Evolutionary conservation across 495 filamentous ascomycete species (phyloP).

Genomic region (Cryomyces minteri): DNA sequence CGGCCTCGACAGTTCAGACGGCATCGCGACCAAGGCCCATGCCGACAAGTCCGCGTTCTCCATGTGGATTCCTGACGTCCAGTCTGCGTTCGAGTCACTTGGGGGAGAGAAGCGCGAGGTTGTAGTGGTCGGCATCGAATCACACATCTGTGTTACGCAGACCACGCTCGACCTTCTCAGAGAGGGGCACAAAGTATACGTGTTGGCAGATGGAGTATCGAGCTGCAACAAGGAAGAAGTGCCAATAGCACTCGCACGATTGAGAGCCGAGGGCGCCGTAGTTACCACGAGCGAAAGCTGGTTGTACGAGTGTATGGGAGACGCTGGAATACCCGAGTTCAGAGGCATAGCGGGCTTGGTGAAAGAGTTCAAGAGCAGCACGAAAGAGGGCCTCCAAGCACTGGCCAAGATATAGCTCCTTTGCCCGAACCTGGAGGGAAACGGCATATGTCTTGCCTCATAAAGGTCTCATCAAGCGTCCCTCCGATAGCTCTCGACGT

Average conservation of each 20-base stretch:
- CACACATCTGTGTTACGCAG: constrained; percentile 88
- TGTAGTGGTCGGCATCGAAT: constrained; percentile 73
- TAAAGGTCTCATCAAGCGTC: no score
- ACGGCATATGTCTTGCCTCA: no score
- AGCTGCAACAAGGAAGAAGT: constrained; percentile 72
- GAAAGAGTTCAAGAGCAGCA: constrained; percentile 38
- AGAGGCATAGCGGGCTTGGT: constrained; percentile 52
- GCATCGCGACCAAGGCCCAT: constrained; percentile 29
- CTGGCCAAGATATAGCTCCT: constrained; percentile 8
- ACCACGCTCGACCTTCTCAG: constrained; percentile 65
- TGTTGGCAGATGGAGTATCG: constrained; percentile 82
- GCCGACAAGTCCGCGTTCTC: constrained; percentile 80
- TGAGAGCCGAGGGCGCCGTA: constrained; percentile 57
- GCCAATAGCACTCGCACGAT: constrained; percentile 52
- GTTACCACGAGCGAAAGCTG: constrained; percentile 84
- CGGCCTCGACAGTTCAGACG: constrained; percentile 18
- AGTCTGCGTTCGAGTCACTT: constrained; percentile 10
- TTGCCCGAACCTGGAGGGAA: no score
- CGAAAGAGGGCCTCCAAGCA: constrained; percentile 10
- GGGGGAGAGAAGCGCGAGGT: constrained; percentile 17
- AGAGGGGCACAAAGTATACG: constrained; percentile 63
- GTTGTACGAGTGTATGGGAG: constrained; percentile 84
- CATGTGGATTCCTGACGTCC: constrained; percentile 34
- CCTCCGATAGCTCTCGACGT: no score
- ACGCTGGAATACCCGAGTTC: constrained; percentile 64